A percentile compares a stretch with the other conserved stretches of the same genome.
These are phyloP conservation scores for Madurella fahalii DNA, from an alignment of 2,329 filamentous ascomycete genomes.

Conservation along the genomic window DNA sequence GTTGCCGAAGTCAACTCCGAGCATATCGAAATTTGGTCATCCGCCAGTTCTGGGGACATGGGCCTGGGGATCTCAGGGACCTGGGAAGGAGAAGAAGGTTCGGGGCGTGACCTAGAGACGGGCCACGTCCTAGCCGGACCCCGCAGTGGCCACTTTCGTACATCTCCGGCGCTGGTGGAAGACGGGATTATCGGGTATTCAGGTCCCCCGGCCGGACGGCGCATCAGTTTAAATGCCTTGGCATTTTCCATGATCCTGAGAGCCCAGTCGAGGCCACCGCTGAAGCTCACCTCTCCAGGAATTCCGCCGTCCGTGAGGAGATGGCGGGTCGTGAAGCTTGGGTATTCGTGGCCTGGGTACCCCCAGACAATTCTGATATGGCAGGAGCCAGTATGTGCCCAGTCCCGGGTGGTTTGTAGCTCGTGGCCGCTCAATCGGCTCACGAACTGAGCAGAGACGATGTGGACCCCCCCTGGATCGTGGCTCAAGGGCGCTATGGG, in stretches of 20 bases:
- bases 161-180: not conserved
- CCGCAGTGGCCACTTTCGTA: not conserved
- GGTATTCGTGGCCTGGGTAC: slow-evolving; percentile 3
- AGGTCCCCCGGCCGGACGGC: not conserved
- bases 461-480: not conserved
- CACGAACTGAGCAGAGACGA: slow-evolving; percentile 5
- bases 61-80: not conserved
- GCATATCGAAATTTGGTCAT: not conserved
- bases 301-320: not conserved
- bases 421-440: not conserved
- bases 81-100: not conserved
- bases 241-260: not conserved
- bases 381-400: not conserved
- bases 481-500: not conserved
- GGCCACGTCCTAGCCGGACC: not conserved
- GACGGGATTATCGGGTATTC: not conserved
- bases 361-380: slow-evolving; percentile 13
- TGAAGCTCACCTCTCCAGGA: slow-evolving; percentile 3
- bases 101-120: not conserved
- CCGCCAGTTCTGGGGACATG: not conserved
- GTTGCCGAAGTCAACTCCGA: not conserved
- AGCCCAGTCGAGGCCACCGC: slow-evolving; percentile 13
- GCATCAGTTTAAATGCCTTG: not conserved
- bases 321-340: slow-evolving; percentile 16
- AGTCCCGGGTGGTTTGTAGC: not conserved